Conservation (phyloP, 495 filamentous ascomycete species). For the Aspergillus avenaceus region DNA sequence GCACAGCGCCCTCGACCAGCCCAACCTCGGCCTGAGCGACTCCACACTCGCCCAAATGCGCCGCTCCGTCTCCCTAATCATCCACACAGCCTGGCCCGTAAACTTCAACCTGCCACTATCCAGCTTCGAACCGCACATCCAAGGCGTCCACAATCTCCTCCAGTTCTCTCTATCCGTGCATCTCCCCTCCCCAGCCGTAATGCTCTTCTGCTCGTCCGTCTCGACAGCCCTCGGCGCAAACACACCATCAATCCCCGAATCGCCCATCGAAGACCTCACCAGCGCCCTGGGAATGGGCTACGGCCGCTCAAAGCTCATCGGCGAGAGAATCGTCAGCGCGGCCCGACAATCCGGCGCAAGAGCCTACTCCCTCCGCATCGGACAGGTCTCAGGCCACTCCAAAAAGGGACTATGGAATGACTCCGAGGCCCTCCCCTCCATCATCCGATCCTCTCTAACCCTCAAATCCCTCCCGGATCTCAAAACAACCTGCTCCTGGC, state of each 20-base stretch:
- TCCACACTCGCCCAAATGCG: constrained; percentile 30
- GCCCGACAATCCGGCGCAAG: constrained; percentile 34
- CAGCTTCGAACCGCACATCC: constrained; percentile 43
- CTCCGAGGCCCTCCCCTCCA: constrained; percentile 52
- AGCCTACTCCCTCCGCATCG: constrained; percentile 51
- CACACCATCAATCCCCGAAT: constrained; percentile 36
- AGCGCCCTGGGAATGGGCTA: constrained; percentile 51
- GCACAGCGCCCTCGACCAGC: constrained; percentile 32
- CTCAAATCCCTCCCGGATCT: constrained; percentile 47
- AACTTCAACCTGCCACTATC: constrained; percentile 48
- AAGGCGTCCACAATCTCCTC: constrained; percentile 49
- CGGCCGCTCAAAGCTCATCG: constrained; percentile 53
- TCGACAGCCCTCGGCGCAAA: constrained; percentile 43
- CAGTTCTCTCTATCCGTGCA: constrained; percentile 47
- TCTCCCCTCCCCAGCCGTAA: constrained; percentile 35
- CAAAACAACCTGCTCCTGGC: constrained; percentile 44
- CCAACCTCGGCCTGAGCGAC: constrained; percentile 40
- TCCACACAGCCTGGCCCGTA: constrained; percentile 57
- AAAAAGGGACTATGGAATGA: constrained; percentile 56
- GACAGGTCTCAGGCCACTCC: constrained; percentile 55
- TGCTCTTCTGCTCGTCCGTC: constrained; percentile 51
- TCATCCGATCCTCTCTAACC: constrained; percentile 50
- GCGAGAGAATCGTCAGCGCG: constrained; percentile 46
- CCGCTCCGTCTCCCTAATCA: constrained; percentile 42
- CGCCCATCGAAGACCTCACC: constrained; percentile 31